Evolutionary conservation across 306 rosid species (phyloP).

Genomic region (Lithocarpus polystachyus): DNA sequence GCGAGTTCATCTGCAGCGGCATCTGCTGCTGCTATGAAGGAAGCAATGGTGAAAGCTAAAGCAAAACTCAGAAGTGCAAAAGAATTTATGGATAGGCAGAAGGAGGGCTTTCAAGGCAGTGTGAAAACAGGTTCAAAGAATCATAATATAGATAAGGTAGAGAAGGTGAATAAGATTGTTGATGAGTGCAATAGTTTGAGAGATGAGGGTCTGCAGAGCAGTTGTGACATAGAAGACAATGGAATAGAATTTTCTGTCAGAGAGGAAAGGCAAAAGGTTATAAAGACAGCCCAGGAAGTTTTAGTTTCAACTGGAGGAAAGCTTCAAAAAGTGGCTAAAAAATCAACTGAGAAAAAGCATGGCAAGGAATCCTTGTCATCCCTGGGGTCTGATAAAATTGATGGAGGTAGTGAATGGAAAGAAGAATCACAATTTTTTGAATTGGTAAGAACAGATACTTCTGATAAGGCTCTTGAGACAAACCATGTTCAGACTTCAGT

Average conservation of each 20-base stretch:
- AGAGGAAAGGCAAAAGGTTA: conserved; percentile 55
- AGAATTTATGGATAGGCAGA: conserved; percentile 62
- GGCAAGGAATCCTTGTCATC: conserved; percentile 46
- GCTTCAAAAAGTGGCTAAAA: conserved; percentile 23
- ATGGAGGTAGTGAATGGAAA: conserved; percentile 60
- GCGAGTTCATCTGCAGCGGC: conserved; percentile 71
- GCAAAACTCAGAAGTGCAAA: conserved; percentile 54
- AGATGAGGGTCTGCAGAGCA: conserved; percentile 34
- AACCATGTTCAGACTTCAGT: conserved; percentile 34
- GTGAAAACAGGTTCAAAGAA: conserved; percentile 30
- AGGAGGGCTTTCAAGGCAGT: conserved; percentile 42
- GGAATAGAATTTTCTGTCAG: conserved; percentile 28
- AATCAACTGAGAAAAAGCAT: conserved; percentile 29
- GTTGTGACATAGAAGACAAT: conserved; percentile 33
- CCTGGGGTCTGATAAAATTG: conserved; percentile 47
- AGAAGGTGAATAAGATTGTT: conserved; percentile 25
- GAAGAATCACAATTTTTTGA: conserved; percentile 80
- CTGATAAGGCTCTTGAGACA: conserved; percentile 39
- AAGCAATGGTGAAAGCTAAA: conserved; percentile 58
- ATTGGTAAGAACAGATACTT: conserved; percentile 65
- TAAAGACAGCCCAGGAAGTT: conserved; percentile 39
- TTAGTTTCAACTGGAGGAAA: conserved; percentile 32
- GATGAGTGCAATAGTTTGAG: conserved; percentile 35
- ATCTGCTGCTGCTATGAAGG: conserved; percentile 69
- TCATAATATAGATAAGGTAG: conserved; percentile 41